Conservation (phyloP, 148 eudicot genomes). For the Fallopia convolvulus region DNA sequence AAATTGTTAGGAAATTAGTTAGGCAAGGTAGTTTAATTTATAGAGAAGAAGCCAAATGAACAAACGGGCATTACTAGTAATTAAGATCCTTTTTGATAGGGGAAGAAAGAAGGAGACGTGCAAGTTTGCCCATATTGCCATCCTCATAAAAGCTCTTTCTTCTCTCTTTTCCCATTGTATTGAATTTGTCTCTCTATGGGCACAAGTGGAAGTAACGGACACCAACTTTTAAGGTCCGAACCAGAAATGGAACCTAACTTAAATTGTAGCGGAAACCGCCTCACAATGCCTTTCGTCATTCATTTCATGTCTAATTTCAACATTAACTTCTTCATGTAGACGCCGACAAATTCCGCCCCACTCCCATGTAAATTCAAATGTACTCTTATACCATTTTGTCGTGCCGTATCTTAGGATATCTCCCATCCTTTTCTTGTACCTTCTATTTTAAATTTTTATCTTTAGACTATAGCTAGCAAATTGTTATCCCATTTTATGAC, state of each 20-base stretch:
- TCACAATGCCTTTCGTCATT: neutral
- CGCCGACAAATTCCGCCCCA: neutral
- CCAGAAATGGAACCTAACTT: constrained; percentile 8
- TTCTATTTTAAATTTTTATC: neutral
- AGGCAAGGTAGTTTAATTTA: neutral
- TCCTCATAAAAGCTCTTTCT: neutral
- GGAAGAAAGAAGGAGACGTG: constrained; percentile 10
- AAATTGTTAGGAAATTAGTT: neutral
- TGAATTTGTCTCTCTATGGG: constrained; percentile 1
- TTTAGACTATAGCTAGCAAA: neutral
- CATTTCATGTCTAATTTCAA: neutral
- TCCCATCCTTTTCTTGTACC: constrained; percentile 6
- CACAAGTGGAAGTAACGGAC: constrained; percentile 13
- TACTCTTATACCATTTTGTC: neutral
- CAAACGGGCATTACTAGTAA: neutral
- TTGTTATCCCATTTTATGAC: no score
- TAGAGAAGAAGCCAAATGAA: neutral
- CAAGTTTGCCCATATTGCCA: neutral
- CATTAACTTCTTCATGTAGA: constrained; percentile 4
- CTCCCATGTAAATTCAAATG: neutral
- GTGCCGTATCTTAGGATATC: neutral
- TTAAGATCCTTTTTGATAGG: neutral
- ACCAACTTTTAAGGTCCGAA: neutral
- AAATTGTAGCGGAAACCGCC: neutral
- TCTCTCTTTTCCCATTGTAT: neutral